Evolutionary conservation across 208 protist genomes (phyloP), one percentile per base, ranked within the genome.

Genomic region (Acanthamoeba healyi): DNA sequence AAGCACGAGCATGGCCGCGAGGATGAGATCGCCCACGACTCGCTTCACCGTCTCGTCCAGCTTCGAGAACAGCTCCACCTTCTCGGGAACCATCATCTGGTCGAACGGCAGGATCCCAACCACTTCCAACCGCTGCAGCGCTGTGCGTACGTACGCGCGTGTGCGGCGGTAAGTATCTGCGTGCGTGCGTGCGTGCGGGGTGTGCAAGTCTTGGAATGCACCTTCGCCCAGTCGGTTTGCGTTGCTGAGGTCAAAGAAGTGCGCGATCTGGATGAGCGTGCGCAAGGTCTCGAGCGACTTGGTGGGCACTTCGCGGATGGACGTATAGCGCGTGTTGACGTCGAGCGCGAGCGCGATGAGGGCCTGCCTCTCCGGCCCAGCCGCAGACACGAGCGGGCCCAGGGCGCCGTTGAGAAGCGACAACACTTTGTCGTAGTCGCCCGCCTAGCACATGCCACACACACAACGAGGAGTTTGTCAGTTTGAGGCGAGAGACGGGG

Each of bases 201-300:
- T n/a, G n/a, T n/a, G n/a, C n/a, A n/a, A n/a, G n/a, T n/a, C n/a
- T n/a, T n/a, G n/a, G n/a, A n/a, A n/a, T n/a, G n/a, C n/a, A 79
- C 70, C 70, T 44, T 79, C 70, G 38, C 29, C 12, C 6, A 42
- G 32, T 36, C 70, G 70, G 24, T 79, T 79, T 12, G 70, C 70
- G 70, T 79, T 38, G 70, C 70, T 32, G 38, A 79, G 70, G 36
- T 79, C 70, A 32, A 79, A 79, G 36, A 79, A 79, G 70, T 79
- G 29, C 5, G 70, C 70, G 7, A 79, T 79, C 10, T 79, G 70
- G 14, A 79, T 5, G 34, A 79, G 70, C 12, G 36, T 44, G 42
- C 70, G 70, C 6, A 79, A 32, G 34, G 70, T 79, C 34, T 79
- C 70, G 38, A 79, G 70, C 7, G 70, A 9, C 38, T 79, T 79